Percentiles rank a stretch among this genome's conserved stretches.
Evolutionary conservation across 495 filamentous ascomycete species (phyloP).

Genomic region (Aspergillus campestris): DNA sequence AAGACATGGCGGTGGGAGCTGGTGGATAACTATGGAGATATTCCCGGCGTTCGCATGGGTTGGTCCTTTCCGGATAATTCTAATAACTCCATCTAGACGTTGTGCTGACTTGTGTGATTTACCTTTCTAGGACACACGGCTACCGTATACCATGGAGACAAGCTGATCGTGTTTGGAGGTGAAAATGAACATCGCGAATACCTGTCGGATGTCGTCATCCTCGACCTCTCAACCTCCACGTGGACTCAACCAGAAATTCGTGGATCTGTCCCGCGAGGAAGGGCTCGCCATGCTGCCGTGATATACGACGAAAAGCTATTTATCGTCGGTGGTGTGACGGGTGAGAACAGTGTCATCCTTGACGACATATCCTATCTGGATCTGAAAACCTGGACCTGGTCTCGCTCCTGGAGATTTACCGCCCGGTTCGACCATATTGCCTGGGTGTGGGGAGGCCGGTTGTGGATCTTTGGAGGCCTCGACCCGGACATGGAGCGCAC

Average conservation of each 20-base stretch:
- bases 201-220: slow-evolving; percentile 90
- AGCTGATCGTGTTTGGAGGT: slow-evolving; percentile 90
- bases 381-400: slow-evolving; percentile 97
- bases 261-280: slow-evolving; percentile 75
- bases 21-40: slow-evolving; percentile 97
- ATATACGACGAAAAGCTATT: slow-evolving; percentile 95
- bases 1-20: slow-evolving; percentile 84
- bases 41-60: slow-evolving; percentile 98
- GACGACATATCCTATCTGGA: slow-evolving; percentile 96
- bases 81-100: neutral
- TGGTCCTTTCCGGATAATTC: slow-evolving; percentile 19
- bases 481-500: slow-evolving; percentile 93
- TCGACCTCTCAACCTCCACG: slow-evolving; percentile 84
- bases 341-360: slow-evolving; percentile 76
- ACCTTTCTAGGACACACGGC: slow-evolving; percentile 72
- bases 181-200: slow-evolving; percentile 97
- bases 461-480: slow-evolving; percentile 97
- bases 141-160: slow-evolving; percentile 88
- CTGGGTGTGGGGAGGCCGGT: slow-evolving; percentile 80
- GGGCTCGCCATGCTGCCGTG: slow-evolving; percentile 87
- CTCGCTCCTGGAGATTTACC: slow-evolving; percentile 89
- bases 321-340: slow-evolving; percentile 82
- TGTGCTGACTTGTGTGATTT: slow-evolving; percentile 1
- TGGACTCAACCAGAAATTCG: slow-evolving; percentile 87
- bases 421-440: slow-evolving; percentile 88